Evolutionary conservation across 306 rosid genomes (phyloP).

Genomic region (Pterocarpus santalinus): DNA sequence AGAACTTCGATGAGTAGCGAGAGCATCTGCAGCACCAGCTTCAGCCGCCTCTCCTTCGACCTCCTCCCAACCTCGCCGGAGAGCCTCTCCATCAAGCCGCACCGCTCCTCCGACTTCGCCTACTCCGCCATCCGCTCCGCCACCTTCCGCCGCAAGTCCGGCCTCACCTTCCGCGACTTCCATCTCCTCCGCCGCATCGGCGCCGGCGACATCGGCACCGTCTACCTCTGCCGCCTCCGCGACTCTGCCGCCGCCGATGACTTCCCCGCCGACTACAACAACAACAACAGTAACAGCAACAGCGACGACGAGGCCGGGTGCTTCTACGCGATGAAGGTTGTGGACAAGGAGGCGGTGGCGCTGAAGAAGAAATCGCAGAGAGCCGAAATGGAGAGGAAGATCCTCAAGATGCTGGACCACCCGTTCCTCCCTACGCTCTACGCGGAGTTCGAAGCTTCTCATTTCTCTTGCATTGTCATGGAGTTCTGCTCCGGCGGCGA

Average conservation of each 20-base stretch:
- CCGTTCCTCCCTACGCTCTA: slow-evolving; percentile 89
- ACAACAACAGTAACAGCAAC: background rate
- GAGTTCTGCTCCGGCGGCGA: slow-evolving; percentile 97
- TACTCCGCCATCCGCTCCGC: slow-evolving; percentile 83
- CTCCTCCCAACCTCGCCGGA: slow-evolving; percentile 63
- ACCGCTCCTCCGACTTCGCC: slow-evolving; percentile 91
- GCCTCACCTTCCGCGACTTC: slow-evolving; percentile 84
- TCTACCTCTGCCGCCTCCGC: slow-evolving; percentile 79
- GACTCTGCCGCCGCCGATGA: slow-evolving; percentile 18
- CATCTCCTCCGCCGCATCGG: slow-evolving; percentile 84
- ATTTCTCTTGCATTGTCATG: slow-evolving; percentile 96
- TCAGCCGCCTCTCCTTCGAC: slow-evolving; percentile 91
- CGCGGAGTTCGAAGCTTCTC: slow-evolving; percentile 94
- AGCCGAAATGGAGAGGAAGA: slow-evolving; percentile 94
- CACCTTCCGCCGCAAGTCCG: slow-evolving; percentile 54
- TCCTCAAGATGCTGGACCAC: slow-evolving; percentile 93
- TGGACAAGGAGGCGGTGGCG: slow-evolving; percentile 85
- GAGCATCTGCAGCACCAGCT: slow-evolving; percentile 80
- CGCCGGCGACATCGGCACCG: slow-evolving; percentile 94
- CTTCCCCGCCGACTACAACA: slow-evolving; percentile 28
- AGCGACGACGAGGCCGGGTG: slow-evolving; percentile 42
- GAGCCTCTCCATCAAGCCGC: slow-evolving; percentile 71
- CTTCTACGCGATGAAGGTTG: slow-evolving; percentile 93
- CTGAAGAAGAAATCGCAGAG: slow-evolving; percentile 80
- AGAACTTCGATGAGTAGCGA: slow-evolving; percentile 89